Evolutionary conservation across 805 yeast genomes (phyloP).

Genomic region (Torulaspora gathmanii): DNA sequence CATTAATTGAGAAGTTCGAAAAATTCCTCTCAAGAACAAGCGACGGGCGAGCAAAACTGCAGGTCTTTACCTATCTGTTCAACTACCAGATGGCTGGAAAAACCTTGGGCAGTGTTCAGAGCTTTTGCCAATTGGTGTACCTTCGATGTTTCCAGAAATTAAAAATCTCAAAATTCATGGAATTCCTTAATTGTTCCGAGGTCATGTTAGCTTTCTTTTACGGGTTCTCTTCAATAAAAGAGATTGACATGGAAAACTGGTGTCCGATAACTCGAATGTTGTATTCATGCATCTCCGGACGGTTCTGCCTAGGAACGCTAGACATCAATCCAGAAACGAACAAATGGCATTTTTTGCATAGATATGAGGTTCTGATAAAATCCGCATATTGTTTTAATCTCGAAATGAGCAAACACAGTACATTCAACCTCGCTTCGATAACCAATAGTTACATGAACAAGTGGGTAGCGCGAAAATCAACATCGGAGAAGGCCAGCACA

Average conservation of each 20-base stretch:
- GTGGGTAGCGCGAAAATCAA: constrained; percentile 25
- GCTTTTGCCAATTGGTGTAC: constrained; percentile 16
- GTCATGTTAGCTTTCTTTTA: constrained; percentile 27
- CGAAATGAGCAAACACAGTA: constrained; percentile 35
- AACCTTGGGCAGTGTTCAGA: constrained; percentile 11
- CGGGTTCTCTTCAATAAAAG: constrained; percentile 7
- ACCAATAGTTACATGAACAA: constrained; percentile 30
- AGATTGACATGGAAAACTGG: constrained; percentile 17
- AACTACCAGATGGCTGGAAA: constrained; percentile 19
- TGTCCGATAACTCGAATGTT: constrained; percentile 24
- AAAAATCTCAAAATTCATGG: constrained; percentile 8
- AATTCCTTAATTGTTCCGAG: constrained; percentile 23
- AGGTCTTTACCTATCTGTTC: constrained; percentile 21
- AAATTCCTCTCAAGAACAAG: constrained; percentile 21
- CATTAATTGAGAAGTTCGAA: constrained; percentile 17
- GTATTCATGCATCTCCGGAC: constrained; percentile 14
- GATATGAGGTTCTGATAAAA: constrained; percentile 33
- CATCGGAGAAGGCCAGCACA: constrained; percentile 11
- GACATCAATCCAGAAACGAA: constrained; percentile 10
- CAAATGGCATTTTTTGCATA: constrained; percentile 23
- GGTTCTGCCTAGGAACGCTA: constrained; percentile 3
- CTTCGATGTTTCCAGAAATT: constrained; percentile 14
- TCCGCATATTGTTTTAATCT: constrained; percentile 33
- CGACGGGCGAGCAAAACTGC: constrained; percentile 8
- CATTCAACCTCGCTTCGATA: constrained; percentile 32